phyloP scores from a whole-genome alignment of 352 stramenopile genomes.

The Globisporangium parvum region DNA sequence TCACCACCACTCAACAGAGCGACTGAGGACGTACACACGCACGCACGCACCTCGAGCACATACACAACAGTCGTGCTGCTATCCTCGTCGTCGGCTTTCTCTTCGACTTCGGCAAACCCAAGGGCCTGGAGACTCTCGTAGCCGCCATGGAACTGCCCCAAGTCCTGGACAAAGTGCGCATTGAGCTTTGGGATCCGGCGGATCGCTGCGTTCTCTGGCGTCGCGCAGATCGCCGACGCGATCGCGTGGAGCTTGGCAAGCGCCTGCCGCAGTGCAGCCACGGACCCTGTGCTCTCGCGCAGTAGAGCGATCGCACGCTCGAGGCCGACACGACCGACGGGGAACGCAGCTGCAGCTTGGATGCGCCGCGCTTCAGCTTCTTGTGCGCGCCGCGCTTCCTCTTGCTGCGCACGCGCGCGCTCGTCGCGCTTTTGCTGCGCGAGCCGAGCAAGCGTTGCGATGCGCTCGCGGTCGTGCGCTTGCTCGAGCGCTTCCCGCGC shows the following conservation, averaged over 20 bases:
- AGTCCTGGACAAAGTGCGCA: conserved; percentile 51
- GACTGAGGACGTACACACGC: background rate
- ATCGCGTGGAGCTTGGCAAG: conserved; percentile 48
- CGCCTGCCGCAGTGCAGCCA: conserved; percentile 21
- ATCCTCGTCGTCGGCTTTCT: conserved; percentile 29
- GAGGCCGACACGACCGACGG: conserved; percentile 36
- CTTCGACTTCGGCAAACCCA: conserved; percentile 52
- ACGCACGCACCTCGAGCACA: conserved; percentile 45
- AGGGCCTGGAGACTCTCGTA: conserved; percentile 61
- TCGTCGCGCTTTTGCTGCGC: conserved; percentile 56
- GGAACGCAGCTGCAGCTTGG: conserved; percentile 26
- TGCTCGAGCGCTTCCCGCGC: conserved; percentile 11
- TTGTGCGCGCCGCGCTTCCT: conserved; percentile 27
- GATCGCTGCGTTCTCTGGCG: conserved; percentile 63
- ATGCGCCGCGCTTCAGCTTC: conserved; percentile 27
- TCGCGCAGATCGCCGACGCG: conserved; percentile 58
- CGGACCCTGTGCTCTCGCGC: conserved; percentile 23
- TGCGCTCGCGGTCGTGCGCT: conserved; percentile 18
- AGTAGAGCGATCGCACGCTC: conserved; percentile 35
- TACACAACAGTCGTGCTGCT: conserved; percentile 34
- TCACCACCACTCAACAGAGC: background rate
- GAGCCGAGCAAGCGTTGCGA: conserved; percentile 39
- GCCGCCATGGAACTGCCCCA: conserved; percentile 59
- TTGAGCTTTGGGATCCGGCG: conserved; percentile 76
- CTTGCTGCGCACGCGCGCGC: conserved; percentile 22